A percentile compares a stretch with the other conserved stretches of the same genome.
Conservation (phyloP, 768 basidiomycete species). For the Russula olivacea region DNA sequence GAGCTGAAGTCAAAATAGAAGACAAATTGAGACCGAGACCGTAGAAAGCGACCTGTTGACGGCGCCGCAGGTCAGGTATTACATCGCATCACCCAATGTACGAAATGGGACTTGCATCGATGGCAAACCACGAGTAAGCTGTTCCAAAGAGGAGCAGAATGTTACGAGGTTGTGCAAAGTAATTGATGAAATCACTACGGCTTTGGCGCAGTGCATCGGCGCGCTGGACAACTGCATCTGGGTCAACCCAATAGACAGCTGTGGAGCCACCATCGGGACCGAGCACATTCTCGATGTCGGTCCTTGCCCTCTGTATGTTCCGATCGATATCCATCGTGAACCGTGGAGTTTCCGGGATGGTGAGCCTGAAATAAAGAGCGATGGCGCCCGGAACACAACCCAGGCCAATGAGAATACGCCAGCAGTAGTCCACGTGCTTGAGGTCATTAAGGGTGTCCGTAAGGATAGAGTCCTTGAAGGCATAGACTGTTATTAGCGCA, state of each 20-base stretch:
- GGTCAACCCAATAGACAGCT: conserved; percentile 44
- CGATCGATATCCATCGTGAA: conserved; percentile 89
- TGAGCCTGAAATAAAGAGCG: conserved; percentile 87
- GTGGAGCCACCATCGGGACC: conserved; percentile 26
- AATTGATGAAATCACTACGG: conserved; percentile 54
- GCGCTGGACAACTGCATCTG: conserved; percentile 52
- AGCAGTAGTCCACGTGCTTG: conserved; percentile 64
- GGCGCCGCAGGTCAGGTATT: neutral
- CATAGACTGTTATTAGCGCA: conserved; percentile 54
- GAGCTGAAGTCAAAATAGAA: conserved; percentile 57
- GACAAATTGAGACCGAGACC: conserved; percentile 80
- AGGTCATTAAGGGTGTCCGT: conserved; percentile 38
- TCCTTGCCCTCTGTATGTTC: conserved; percentile 65
- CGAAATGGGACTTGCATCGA: conserved; percentile 53
- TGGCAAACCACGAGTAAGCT: conserved; percentile 83
- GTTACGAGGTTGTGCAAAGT: conserved; percentile 73
- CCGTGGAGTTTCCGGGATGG: conserved; percentile 88
- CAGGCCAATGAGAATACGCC: conserved; percentile 85
- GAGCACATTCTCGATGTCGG: conserved; percentile 67
- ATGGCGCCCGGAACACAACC: conserved; percentile 76
- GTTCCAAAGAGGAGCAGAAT: conserved; percentile 71
- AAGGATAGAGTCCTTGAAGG: conserved; percentile 59
- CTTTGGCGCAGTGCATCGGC: conserved; percentile 62
- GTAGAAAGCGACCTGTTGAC: conserved; percentile 73
- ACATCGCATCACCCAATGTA: neutral